Percentiles rank a stretch among this genome's conserved stretches.
phyloP scores from a whole-genome alignment of 225 moss, liverwort and hornwort species.

The Antitrichia curtipendula region DNA sequence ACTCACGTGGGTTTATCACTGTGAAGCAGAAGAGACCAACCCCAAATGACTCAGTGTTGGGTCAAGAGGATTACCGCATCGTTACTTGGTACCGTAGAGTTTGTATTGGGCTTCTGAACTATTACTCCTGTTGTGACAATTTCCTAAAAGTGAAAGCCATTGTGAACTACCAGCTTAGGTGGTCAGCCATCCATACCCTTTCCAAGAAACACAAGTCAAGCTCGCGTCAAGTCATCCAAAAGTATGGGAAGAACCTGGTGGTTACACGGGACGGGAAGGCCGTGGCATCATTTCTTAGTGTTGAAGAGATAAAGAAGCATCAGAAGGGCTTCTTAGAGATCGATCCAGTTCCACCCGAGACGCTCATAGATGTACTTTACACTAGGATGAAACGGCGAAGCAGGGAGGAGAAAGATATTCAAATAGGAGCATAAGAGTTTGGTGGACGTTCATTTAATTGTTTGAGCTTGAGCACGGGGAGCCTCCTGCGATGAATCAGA shows the following conservation, averaged over 20 bases:
- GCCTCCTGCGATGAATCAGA: not conserved
- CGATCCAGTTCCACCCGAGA: constrained; percentile 34
- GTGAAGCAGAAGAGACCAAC: constrained; percentile 47
- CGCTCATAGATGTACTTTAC: constrained; percentile 41
- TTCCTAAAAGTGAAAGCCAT: constrained; percentile 47
- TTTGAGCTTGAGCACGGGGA: not conserved
- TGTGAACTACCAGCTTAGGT: constrained; percentile 51
- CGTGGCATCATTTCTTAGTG: constrained; percentile 25
- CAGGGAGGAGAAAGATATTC: constrained; percentile 6
- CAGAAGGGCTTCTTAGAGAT: constrained; percentile 23
- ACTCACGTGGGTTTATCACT: constrained; percentile 37
- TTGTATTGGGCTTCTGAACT: constrained; percentile 33
- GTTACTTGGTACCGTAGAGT: constrained; percentile 39
- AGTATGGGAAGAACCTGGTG: constrained; percentile 47
- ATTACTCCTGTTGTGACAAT: constrained; percentile 46
- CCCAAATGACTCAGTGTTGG: constrained; percentile 42
- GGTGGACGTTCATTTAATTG: not conserved
- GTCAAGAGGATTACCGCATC: constrained; percentile 36
- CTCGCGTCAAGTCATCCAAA: constrained; percentile 35
- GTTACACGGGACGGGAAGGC: constrained; percentile 17
- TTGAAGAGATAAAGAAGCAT: constrained; percentile 38
- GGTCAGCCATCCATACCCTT: constrained; percentile 47
- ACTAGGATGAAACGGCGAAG: constrained; percentile 37
- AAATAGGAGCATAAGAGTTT: not conserved
- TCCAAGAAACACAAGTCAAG: constrained; percentile 65